These are phyloP conservation scores for Zymoseptoria crescenta DNA, from an alignment of 2,329 filamentous ascomycete genomes.

Conservation along the genomic window DNA sequence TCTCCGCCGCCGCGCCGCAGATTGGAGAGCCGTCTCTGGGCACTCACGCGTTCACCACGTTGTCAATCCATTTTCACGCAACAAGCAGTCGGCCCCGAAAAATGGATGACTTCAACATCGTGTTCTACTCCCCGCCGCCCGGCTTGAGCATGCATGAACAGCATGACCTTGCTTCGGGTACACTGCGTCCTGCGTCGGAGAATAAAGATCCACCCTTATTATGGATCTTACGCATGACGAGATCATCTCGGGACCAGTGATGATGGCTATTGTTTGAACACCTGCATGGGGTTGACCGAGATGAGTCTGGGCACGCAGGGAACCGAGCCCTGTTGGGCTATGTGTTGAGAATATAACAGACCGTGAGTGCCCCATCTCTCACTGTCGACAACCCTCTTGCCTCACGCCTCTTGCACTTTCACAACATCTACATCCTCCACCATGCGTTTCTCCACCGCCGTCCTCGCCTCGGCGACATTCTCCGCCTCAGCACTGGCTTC, in stretches of 20 bases:
- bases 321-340: background rate
- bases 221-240: background rate
- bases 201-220: background rate
- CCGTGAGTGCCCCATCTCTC: background rate
- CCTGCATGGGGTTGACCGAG: background rate
- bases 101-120: background rate
- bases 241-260: background rate
- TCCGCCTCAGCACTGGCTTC: conserved; percentile 13
- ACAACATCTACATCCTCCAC: conserved; percentile 1
- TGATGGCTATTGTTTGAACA: background rate
- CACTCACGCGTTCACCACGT: background rate
- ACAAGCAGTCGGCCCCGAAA: background rate
- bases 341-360: conserved; percentile 1
- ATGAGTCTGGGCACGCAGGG: background rate
- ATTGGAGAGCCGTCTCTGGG: conserved; percentile 14
- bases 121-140: background rate
- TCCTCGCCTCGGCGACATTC: conserved; percentile 16
- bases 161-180: background rate
- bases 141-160: background rate
- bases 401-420: background rate
- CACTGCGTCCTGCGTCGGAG: background rate
- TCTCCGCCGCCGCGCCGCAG: conserved; percentile 10
- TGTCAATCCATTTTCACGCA: background rate
- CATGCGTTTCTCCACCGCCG: conserved; percentile 18
- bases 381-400: background rate